These are phyloP conservation scores for Agaricus subrufescens DNA, from an alignment of 768 basidiomycete species.

Conservation along the genomic window DNA sequence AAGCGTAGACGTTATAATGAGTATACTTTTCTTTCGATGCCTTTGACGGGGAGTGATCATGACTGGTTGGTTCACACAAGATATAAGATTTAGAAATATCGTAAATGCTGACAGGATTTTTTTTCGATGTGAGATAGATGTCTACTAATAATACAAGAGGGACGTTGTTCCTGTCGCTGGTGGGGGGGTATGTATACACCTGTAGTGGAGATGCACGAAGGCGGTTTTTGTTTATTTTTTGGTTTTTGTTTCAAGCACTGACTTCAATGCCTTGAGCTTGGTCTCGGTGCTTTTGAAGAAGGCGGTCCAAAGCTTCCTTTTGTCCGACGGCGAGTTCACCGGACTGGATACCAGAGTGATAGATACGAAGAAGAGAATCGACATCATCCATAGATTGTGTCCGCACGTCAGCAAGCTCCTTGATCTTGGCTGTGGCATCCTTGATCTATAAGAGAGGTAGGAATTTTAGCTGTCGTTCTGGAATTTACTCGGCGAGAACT, in stretches of 20 bases:
- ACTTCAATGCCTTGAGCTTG: constrained; percentile 22
- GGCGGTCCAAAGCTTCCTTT: constrained; percentile 82
- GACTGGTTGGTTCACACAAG: not conserved
- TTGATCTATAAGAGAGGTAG: constrained; percentile 57
- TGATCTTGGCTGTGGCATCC: constrained; percentile 98
- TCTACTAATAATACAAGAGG: not conserved
- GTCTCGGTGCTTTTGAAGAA: constrained; percentile 73
- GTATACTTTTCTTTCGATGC: not conserved
- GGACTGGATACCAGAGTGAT: constrained; percentile 89
- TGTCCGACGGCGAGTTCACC: constrained; percentile 95
- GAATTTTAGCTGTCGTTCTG: constrained; percentile 1
- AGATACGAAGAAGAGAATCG: constrained; percentile 92
- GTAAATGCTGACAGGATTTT: not conserved
- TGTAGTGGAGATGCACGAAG: not conserved
- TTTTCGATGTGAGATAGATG: constrained; percentile 2
- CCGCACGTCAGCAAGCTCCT: constrained; percentile 96
- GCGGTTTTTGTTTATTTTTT: constrained; percentile 12
- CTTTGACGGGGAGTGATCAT: no score
- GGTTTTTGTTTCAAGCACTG: constrained; percentile 20
- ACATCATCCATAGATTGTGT: constrained; percentile 99
- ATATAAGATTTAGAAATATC: not conserved
- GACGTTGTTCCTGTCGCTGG: not conserved
- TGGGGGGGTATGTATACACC: not conserved
- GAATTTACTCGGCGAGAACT: constrained; percentile 10
- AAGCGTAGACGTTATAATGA: not conserved